Evolutionary conservation across 768 basidiomycete genomes (phyloP).

Genomic region (Tricholomella constricta): DNA sequence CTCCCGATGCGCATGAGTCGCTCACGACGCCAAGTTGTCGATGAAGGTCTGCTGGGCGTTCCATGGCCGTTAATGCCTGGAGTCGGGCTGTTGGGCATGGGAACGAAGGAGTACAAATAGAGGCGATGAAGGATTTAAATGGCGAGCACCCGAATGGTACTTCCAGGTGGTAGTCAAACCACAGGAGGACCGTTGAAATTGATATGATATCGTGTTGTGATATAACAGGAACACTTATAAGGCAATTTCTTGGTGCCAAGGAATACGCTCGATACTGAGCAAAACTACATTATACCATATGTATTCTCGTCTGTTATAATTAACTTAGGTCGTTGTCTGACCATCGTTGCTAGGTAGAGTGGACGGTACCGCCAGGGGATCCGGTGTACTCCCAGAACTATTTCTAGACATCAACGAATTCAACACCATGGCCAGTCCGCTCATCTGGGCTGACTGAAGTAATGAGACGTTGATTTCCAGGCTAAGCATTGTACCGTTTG

Average conservation of each 20-base stretch:
- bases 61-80: not conserved
- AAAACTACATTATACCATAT: not conserved
- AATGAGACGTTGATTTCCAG: constrained; percentile 79
- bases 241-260: not conserved
- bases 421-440: constrained; percentile 67
- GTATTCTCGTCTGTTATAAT: not conserved
- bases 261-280: not conserved
- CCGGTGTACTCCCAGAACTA: constrained; percentile 2
- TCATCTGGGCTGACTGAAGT: constrained; percentile 76
- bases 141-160: not conserved
- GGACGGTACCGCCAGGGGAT: not conserved
- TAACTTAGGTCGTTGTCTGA: not conserved
- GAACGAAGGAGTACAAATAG: not conserved
- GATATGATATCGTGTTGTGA: not conserved
- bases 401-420: constrained; percentile 67
- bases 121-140: not conserved
- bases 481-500: constrained; percentile 70
- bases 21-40: constrained; percentile 61
- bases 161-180: not conserved
- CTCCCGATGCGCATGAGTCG: constrained; percentile 60
- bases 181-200: not conserved
- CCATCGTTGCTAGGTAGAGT: not conserved
- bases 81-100: constrained; percentile 11
- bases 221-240: not conserved
- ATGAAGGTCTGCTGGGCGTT: constrained; percentile 48